A percentile compares a stretch with the other conserved stretches of the same genome.
Conservation (phyloP, 352 stramenopile species). For the Phytopythium montanum region DNA sequence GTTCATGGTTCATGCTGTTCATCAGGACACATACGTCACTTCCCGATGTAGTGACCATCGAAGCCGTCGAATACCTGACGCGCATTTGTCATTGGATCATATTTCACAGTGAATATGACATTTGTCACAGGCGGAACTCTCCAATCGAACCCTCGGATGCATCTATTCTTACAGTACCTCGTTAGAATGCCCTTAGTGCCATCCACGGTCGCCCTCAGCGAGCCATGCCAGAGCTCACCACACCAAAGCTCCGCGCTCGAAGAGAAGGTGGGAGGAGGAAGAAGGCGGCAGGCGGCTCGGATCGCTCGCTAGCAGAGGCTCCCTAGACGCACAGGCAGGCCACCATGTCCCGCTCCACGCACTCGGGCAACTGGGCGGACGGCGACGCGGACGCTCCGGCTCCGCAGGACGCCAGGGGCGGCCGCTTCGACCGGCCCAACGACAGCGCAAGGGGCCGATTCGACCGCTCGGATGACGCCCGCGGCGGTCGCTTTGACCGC, state of each 20-base stretch:
- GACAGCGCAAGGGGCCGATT: conserved; percentile 11
- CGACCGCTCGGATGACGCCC: conserved; percentile 4
- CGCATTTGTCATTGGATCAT: no score
- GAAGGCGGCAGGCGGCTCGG: background rate
- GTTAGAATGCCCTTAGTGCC: no score
- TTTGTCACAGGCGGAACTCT: no score
- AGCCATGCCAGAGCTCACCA: no score
- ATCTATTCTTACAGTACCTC: no score
- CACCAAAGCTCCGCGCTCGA: background rate
- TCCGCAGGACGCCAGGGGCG: conserved; percentile 8
- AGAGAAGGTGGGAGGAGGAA: background rate
- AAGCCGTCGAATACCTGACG: no score
- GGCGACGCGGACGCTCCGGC: conserved; percentile 57
- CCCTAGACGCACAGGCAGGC: background rate
- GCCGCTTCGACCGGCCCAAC: conserved; percentile 7
- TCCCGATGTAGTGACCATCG: no score
- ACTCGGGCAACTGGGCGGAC: conserved; percentile 69
- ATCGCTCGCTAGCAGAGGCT: background rate
- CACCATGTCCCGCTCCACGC: conserved; percentile 66
- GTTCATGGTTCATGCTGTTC: no score
- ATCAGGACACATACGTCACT: no score
- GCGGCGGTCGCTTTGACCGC: background rate
- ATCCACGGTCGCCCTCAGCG: no score
- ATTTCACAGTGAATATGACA: no score
- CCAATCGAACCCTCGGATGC: no score